These are phyloP conservation scores for Leccinellum luteum DNA, from an alignment of 768 basidiomycete genomes.

Conservation along the genomic window DNA sequence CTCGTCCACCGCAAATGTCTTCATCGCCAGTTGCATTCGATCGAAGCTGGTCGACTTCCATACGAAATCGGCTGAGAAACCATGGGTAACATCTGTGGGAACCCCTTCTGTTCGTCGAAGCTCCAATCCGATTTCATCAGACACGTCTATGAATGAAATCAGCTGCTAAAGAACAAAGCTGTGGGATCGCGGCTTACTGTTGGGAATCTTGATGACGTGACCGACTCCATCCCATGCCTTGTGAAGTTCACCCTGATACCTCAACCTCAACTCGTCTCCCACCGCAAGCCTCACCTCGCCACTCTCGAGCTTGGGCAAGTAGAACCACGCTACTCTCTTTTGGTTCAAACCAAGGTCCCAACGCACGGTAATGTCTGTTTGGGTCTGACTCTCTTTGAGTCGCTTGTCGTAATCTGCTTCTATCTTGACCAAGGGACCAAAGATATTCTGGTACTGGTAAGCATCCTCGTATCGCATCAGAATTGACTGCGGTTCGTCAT, in stretches of 20 bases:
- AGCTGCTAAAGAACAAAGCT: background rate
- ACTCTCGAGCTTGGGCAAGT: constrained; percentile 93
- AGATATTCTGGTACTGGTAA: constrained; percentile 99
- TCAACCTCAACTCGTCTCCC: constrained; percentile 89
- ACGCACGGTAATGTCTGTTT: constrained; percentile 91
- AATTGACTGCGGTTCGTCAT: constrained; percentile 95
- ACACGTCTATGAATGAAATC: constrained; percentile 66
- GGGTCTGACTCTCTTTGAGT: constrained; percentile 97
- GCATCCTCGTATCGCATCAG: constrained; percentile 94
- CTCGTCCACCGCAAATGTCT: constrained; percentile 98
- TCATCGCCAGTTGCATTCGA: constrained; percentile 99
- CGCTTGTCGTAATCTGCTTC: constrained; percentile 99
- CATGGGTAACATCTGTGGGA: constrained; percentile 90
- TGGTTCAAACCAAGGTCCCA: constrained; percentile 99
- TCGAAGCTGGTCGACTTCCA: constrained; percentile 99
- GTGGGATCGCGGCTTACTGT: constrained; percentile 60
- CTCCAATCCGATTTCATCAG: constrained; percentile 96
- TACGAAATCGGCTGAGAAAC: constrained; percentile 97
- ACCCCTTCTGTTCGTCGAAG: constrained; percentile 88
- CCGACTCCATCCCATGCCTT: constrained; percentile 97
- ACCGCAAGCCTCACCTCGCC: constrained; percentile 97
- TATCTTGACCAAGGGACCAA: constrained; percentile 98
- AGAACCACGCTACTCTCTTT: constrained; percentile 98
- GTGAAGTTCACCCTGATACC: constrained; percentile 86
- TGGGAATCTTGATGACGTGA: constrained; percentile 98